A percentile compares a stretch with the other conserved stretches of the same genome.
Evolutionary conservation across 345 rosid species (phyloP).

Genomic region (Moricandia moricandioides): DNA sequence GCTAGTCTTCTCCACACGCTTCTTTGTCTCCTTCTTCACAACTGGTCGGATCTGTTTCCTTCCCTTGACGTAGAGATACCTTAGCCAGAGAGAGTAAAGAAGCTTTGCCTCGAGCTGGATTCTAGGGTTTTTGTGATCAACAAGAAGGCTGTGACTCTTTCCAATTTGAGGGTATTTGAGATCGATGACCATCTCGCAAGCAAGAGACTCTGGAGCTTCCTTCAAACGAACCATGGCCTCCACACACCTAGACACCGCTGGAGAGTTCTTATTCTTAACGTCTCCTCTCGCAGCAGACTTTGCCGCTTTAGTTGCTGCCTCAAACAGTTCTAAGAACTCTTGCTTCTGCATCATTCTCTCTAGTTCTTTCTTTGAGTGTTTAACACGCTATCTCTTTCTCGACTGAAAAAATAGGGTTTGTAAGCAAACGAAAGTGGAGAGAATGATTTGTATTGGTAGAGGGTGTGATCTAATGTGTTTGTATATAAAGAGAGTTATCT

Average conservation of each 20-base stretch:
- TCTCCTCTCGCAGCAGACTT: slow-evolving; percentile 9
- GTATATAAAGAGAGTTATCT: background rate
- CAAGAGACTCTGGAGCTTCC: slow-evolving; percentile 14
- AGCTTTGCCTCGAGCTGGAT: background rate
- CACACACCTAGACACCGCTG: background rate
- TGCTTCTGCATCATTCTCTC: background rate
- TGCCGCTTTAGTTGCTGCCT: background rate
- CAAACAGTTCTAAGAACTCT: background rate
- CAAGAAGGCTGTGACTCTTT: background rate
- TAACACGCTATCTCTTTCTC: too few species aligned
- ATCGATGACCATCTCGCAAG: background rate
- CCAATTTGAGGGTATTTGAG: background rate
- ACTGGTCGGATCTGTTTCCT: background rate
- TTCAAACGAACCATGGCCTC: slow-evolving; percentile 8
- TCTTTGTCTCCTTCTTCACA: background rate
- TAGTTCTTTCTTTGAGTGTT: background rate
- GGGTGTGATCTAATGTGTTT: background rate
- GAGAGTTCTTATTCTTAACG: background rate
- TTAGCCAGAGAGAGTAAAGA: slow-evolving; percentile 8
- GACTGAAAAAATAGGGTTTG: background rate
- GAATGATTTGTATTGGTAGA: background rate
- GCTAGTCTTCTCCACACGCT: background rate
- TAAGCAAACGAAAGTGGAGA: background rate
- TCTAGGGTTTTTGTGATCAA: slow-evolving; percentile 4
- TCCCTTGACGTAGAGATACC: slow-evolving; percentile 9